These are phyloP conservation scores for Posidonia oceanica DNA, from an alignment of 116 monocot species.

Conservation along the genomic window DNA sequence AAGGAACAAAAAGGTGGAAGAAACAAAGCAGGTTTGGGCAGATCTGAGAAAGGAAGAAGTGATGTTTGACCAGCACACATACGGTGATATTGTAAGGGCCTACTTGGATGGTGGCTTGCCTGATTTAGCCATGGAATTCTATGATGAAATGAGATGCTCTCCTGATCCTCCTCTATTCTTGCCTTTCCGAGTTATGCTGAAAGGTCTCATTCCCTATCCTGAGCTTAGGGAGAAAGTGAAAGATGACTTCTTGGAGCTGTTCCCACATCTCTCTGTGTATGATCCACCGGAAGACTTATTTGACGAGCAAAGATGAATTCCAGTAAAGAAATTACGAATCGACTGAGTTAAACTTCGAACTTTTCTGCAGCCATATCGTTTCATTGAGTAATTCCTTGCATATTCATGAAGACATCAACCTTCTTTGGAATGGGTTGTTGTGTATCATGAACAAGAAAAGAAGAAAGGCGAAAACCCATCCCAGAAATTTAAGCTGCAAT, in stretches of 20 bases:
- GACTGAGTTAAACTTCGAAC: no score
- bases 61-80: constrained; percentile 83
- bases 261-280: constrained; percentile 67
- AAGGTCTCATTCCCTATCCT: constrained; percentile 73
- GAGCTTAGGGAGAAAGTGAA: constrained; percentile 73
- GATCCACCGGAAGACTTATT: constrained; percentile 66
- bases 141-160: constrained; percentile 79
- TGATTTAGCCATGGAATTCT: constrained; percentile 73
- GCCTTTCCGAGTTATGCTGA: constrained; percentile 38
- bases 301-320: constrained; percentile 1
- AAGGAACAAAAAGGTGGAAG: constrained; percentile 44
- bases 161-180: no score
- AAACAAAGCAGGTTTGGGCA: constrained; percentile 34
- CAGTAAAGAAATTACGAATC: no score
- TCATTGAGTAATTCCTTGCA: no score
- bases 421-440: no score
- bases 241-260: constrained; percentile 73
- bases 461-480: no score
- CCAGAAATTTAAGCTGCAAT: no score
- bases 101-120: constrained; percentile 58
- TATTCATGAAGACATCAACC: no score
- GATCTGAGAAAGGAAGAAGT: constrained; percentile 66
- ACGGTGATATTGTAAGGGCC: constrained; percentile 82
- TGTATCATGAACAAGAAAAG: no score
- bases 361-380: no score